Conservation (phyloP, 2,329 filamentous ascomycete genomes). For the Clathrospora elynae region DNA sequence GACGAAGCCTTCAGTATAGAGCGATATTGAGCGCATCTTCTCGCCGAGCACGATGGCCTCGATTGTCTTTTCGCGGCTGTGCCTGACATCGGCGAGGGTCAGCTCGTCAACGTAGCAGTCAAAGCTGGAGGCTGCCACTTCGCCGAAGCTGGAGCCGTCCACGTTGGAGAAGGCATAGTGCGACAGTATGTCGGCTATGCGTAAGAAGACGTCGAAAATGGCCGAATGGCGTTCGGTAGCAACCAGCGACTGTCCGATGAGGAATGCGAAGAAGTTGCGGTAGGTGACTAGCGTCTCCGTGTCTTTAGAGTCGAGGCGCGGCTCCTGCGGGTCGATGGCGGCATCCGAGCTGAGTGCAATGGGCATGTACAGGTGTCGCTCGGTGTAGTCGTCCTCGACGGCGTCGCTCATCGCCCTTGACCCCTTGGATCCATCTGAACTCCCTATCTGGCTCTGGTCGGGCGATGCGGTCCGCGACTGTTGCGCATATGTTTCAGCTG, state of each 20-base stretch:
- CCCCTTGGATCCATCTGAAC: slow-evolving; percentile 55
- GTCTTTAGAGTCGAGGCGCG: slow-evolving; percentile 53
- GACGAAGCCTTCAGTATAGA: slow-evolving; percentile 91
- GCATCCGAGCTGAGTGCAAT: slow-evolving; percentile 61
- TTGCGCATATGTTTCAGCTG: slow-evolving; percentile 24
- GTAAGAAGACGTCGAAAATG: slow-evolving; percentile 66
- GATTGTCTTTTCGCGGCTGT: slow-evolving; percentile 84
- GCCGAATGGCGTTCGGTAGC: slow-evolving; percentile 61
- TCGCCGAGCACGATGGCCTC: slow-evolving; percentile 90
- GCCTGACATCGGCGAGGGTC: slow-evolving; percentile 75
- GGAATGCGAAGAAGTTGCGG: slow-evolving; percentile 68
- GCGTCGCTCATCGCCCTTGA: slow-evolving; percentile 55
- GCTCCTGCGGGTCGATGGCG: slow-evolving; percentile 40
- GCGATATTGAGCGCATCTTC: slow-evolving; percentile 75
- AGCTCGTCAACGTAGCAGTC: slow-evolving; percentile 78
- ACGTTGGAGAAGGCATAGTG: slow-evolving; percentile 66
- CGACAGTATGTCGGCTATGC: slow-evolving; percentile 62
- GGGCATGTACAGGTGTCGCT: slow-evolving; percentile 64
- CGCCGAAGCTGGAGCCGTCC: slow-evolving; percentile 67
- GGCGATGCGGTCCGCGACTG: slow-evolving; percentile 44
- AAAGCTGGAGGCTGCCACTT: slow-evolving; percentile 68
- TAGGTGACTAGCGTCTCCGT: slow-evolving; percentile 63
- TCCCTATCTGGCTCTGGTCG: slow-evolving; percentile 39
- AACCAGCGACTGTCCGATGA: slow-evolving; percentile 65
- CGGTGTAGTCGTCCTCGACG: slow-evolving; percentile 54